phyloP scores from a whole-genome alignment of 2,329 filamentous ascomycete species.

The Rhexocercosporidium sp. region DNA sequence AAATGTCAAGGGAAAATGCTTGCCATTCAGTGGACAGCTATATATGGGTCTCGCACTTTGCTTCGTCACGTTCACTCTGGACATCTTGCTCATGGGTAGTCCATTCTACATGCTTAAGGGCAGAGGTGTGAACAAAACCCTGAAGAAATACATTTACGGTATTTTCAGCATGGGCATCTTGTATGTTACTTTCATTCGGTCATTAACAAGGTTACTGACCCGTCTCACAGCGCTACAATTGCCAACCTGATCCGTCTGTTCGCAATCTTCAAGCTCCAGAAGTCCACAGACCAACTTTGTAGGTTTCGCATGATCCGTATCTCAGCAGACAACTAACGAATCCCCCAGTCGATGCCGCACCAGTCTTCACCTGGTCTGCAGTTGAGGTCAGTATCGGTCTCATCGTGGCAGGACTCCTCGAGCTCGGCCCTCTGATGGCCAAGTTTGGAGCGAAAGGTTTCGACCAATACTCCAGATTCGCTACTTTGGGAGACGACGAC shows the following conservation, averaged over 20 bases:
- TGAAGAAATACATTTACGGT: constrained; percentile 32
- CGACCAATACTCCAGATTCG: constrained; percentile 19
- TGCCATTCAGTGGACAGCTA: constrained; percentile 19
- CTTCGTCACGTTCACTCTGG: constrained; percentile 27
- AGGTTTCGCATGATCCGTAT: constrained; percentile 5
- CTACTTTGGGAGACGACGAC: constrained; percentile 12
- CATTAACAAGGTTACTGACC: neutral
- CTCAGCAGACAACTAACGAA: constrained; percentile 7
- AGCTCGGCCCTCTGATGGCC: constrained; percentile 30
- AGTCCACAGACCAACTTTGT: constrained; percentile 30
- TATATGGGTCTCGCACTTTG: constrained; percentile 32
- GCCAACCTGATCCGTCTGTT: constrained; percentile 35
- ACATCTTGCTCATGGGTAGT: constrained; percentile 71
- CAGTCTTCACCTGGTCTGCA: constrained; percentile 34
- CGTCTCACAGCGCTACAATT: constrained; percentile 25
- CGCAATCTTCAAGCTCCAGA: constrained; percentile 28
- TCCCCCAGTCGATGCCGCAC: constrained; percentile 28
- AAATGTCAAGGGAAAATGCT: constrained; percentile 25
- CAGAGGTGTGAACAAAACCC: constrained; percentile 4
- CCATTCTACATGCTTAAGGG: constrained; percentile 80
- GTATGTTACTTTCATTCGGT: constrained; percentile 16
- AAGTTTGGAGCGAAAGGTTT: constrained; percentile 27
- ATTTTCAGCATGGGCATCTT: constrained; percentile 29
- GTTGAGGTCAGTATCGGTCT: constrained; percentile 35
- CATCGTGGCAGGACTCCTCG: constrained; percentile 30